Evolutionary conservation across 345 rosid genomes (phyloP).

Genomic region (Fremontodendron californicum): DNA sequence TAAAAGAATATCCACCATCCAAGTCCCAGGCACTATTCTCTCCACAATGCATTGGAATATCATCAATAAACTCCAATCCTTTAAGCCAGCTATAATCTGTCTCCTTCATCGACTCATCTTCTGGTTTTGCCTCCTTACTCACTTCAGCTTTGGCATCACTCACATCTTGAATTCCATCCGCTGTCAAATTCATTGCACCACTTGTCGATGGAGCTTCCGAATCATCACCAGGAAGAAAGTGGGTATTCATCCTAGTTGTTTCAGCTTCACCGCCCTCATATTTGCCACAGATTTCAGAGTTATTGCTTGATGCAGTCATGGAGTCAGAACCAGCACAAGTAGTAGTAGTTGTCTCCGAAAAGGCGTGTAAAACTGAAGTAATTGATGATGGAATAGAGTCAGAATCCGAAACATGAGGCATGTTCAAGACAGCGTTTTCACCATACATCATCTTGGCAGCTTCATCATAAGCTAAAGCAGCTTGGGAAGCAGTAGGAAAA

Average conservation of each 20-base stretch:
- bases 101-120: background rate
- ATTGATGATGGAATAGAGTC: background rate
- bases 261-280: too few relatives aligned
- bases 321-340: background rate
- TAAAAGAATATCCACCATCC: background rate
- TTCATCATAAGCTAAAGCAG: constrained; percentile 76
- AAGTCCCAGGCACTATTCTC: background rate
- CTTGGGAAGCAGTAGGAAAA: constrained; percentile 56
- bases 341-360: background rate
- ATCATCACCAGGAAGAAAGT: background rate
- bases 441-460: constrained; percentile 82
- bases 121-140: background rate
- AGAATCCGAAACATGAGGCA: constrained; percentile 23
- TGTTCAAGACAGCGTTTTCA: constrained; percentile 48
- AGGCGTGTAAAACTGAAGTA: background rate
- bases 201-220: background rate
- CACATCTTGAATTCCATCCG: background rate
- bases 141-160: background rate
- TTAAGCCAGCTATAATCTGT: background rate
- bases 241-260: background rate
- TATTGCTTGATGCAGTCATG: background rate
- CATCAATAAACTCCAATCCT: background rate
- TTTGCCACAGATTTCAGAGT: background rate
- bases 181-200: background rate
- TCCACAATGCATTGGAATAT: background rate